Evolutionary conservation across 805 yeast species (phyloP), one percentile per base, ranked within the genome.

Genomic region (Candida lessepsii): DNA sequence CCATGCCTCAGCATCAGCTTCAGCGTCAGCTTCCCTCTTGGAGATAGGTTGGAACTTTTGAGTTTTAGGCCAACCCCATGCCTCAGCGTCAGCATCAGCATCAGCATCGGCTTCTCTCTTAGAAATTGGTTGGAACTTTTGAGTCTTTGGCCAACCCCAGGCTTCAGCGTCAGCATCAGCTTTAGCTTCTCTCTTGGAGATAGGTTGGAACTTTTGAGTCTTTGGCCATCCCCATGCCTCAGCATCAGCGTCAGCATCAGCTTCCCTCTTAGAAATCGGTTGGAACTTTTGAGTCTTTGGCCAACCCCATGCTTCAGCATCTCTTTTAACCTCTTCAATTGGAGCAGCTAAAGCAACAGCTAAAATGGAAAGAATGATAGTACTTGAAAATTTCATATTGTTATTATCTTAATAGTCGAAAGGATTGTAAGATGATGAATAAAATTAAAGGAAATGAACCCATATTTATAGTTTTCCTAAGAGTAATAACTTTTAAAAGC

Each of bases 21-120:
- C 40, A 18, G 41, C 41, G 9, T 40, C 38, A 9, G 40, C 40
- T 28, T 28, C 42, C 28, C 42, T 36, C 26, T 41, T 35, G 25
- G 41, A 24, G 23, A 42, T 37, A 23, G 46, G 49, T 20, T 40
- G 46, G 46, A 33, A 46, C 20, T 29, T 42, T 31, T 36, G 25
- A 13, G 36, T 34, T n/a, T 14, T 25, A 10, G 35, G 38, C 46
- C 46, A 46, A 4, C 32, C 28, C 21, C 23, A 36, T n/a, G n/a
- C n/a, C n/a, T n/a, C n/a, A n/a, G n/a, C n/a, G n/a, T n/a, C n/a
- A 29, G 36, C 30, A 28, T 40, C 47, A 19, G 58, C 57, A 16
- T 44, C 53, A 11, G 57, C 58, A 33, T 57, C 56, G 20, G 57
- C 61, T 9, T 54, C 56, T 37, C 56, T 50, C 35, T 57, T 59